Percentiles rank a stretch among this genome's conserved stretches.
Evolutionary conservation across 164 flowering plant genomes (phyloP).

Genomic region (Magnolia officinalis): DNA sequence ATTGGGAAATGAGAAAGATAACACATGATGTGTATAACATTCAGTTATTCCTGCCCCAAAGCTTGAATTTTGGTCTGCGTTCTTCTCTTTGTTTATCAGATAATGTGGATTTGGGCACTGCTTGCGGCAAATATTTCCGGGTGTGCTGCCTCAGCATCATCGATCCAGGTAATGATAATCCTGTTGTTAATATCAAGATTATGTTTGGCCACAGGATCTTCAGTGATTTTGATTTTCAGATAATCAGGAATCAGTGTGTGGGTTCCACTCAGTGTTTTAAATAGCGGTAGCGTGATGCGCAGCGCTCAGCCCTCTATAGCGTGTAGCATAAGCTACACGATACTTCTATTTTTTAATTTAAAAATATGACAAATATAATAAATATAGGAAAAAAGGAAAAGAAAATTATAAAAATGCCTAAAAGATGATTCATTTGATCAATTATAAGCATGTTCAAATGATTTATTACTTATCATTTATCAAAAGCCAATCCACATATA

Average conservation of each 20-base stretch:
- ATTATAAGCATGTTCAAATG: too few species aligned
- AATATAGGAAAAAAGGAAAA: too few species aligned
- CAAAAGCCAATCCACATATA: too few species aligned
- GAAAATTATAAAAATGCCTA: too few species aligned
- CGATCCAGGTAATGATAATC: conserved; percentile 35
- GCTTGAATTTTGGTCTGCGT: background rate
- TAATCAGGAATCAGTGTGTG: background rate
- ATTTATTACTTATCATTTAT: too few species aligned
- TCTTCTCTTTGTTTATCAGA: conserved; percentile 22
- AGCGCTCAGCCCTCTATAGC: too few species aligned
- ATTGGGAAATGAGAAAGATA: too few species aligned
- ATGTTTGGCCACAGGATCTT: background rate
- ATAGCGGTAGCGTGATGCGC: too few species aligned
- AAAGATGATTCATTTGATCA: too few species aligned
- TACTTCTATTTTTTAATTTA: too few species aligned
- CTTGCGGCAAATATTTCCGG: conserved; percentile 52
- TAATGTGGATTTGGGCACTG: conserved; percentile 56
- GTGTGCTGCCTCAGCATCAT: conserved; percentile 53
- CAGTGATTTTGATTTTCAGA: background rate
- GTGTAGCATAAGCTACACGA: too few species aligned
- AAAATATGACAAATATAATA: too few species aligned
- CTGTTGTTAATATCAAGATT: background rate
- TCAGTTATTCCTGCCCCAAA: background rate
- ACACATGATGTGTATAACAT: background rate
- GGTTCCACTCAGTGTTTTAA: background rate